These are phyloP conservation scores for Cantharellus anzutake DNA, from an alignment of 768 basidiomycete species.

Conservation along the genomic window DNA sequence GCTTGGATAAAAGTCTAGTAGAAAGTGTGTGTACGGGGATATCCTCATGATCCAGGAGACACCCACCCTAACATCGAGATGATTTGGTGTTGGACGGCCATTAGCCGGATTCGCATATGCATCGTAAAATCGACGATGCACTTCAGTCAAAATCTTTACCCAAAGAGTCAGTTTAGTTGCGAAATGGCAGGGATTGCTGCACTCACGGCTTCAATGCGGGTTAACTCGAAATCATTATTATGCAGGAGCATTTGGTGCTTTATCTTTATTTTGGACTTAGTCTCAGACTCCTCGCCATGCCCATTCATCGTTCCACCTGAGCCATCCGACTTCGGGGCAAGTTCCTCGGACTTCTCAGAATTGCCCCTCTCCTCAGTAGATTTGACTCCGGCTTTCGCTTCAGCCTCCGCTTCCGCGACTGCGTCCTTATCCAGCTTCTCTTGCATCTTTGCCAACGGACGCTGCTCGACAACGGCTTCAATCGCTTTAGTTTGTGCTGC, in stretches of 20 bases:
- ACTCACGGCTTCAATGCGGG: slow-evolving; percentile 52
- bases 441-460: slow-evolving; percentile 77
- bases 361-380: slow-evolving; percentile 1
- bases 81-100: slow-evolving; percentile 26
- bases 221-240: slow-evolving; percentile 72
- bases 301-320: slow-evolving; percentile 10
- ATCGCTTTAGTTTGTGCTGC: slow-evolving; percentile 49
- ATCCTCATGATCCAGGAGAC: not conserved
- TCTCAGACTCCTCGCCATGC: not conserved
- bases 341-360: slow-evolving; percentile 9
- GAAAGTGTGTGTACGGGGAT: not conserved
- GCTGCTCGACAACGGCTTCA: slow-evolving; percentile 68
- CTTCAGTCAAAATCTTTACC: slow-evolving; percentile 53
- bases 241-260: slow-evolving; percentile 55
- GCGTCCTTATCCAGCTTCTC: slow-evolving; percentile 34
- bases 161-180: not conserved
- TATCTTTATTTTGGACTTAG: slow-evolving; percentile 1
- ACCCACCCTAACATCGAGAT: slow-evolving; percentile 40
- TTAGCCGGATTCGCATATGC: slow-evolving; percentile 30
- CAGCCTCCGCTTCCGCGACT: slow-evolving; percentile 11
- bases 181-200: not conserved
- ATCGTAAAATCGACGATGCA: slow-evolving; percentile 60
- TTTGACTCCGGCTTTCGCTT: slow-evolving; percentile 7
- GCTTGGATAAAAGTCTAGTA: slow-evolving; percentile 69
- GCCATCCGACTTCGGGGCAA: slow-evolving; percentile 1